Percentiles rank a stretch among this genome's conserved stretches.
phyloP scores from a whole-genome alignment of 768 basidiomycete species.

The Boletus sp. region DNA sequence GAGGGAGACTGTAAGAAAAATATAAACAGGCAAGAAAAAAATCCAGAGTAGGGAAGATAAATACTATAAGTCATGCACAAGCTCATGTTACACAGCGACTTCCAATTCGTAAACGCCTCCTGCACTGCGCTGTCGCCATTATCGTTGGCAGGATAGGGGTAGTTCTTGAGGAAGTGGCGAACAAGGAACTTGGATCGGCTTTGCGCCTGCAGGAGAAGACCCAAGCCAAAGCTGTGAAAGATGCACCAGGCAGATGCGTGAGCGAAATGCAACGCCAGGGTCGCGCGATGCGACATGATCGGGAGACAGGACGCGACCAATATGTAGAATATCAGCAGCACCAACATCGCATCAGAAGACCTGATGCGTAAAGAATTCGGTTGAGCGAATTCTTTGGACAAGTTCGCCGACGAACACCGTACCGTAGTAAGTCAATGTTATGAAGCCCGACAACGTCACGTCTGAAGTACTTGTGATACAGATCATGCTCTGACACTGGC shows the following conservation, averaged over 20 bases:
- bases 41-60: constrained; percentile 14
- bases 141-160: constrained; percentile 76
- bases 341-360: constrained; percentile 79
- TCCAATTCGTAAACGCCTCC: constrained; percentile 97
- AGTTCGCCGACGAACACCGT: constrained; percentile 20
- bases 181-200: constrained; percentile 86
- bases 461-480: constrained; percentile 86
- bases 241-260: constrained; percentile 85
- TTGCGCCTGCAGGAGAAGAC: constrained; percentile 79
- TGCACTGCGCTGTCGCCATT: constrained; percentile 74
- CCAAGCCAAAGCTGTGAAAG: constrained; percentile 87
- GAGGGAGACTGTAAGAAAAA: constrained; percentile 63
- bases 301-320: constrained; percentile 59
- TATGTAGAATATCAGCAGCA: constrained; percentile 71
- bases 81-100: constrained; percentile 86
- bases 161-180: constrained; percentile 91
- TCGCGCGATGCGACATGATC: constrained; percentile 42
- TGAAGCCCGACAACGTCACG: constrained; percentile 78
- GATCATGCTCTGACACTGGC: constrained; percentile 74
- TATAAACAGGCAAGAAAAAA: background rate
- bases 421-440: constrained; percentile 87
- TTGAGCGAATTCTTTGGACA: constrained; percentile 11
- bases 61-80: constrained; percentile 93
- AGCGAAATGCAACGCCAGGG: constrained; percentile 66
- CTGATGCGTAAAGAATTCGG: constrained; percentile 41